Evolutionary conservation across 1,284 basidiomycete genomes (phyloP).

Genomic region (Cryptococcus depauperatus): DNA sequence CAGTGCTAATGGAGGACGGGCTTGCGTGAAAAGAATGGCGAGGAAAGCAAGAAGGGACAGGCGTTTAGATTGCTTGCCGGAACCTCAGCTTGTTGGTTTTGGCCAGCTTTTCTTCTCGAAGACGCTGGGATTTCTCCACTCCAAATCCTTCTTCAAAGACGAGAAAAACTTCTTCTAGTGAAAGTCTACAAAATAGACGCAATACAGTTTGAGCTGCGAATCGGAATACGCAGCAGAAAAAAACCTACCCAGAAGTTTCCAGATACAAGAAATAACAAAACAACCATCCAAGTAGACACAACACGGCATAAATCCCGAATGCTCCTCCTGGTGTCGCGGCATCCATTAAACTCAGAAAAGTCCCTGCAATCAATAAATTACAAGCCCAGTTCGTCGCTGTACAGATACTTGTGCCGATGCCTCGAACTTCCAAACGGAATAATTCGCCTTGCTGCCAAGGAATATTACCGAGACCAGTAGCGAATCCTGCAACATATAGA

Average conservation of each 20-base stretch:
- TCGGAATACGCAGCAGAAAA: background rate
- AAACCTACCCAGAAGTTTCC: conserved; percentile 53
- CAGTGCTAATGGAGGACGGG: too few relatives aligned
- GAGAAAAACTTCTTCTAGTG: conserved; percentile 61
- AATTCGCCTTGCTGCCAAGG: conserved; percentile 84
- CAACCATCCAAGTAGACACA: conserved; percentile 62
- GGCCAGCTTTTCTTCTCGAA: conserved; percentile 6
- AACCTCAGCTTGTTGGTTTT: background rate
- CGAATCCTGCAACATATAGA: conserved; percentile 72
- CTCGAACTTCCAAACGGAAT: conserved; percentile 69
- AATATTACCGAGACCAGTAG: conserved; percentile 66
- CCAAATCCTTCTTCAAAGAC: conserved; percentile 48
- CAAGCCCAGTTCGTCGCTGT: conserved; percentile 68
- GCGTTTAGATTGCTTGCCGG: background rate
- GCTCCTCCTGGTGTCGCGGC: conserved; percentile 67
- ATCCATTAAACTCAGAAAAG: conserved; percentile 66
- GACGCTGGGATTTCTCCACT: conserved; percentile 34
- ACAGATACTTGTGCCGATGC: conserved; percentile 68
- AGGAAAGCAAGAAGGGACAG: background rate
- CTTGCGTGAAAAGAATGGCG: too few relatives aligned
- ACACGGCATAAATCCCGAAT: conserved; percentile 69
- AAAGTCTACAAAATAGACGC: conserved; percentile 48
- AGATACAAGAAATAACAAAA: conserved; percentile 66
- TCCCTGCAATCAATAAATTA: conserved; percentile 69
- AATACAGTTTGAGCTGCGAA: conserved; percentile 4